Conservation (phyloP, 495 filamentous ascomycete genomes). For the Thozetella sp. region DNA sequence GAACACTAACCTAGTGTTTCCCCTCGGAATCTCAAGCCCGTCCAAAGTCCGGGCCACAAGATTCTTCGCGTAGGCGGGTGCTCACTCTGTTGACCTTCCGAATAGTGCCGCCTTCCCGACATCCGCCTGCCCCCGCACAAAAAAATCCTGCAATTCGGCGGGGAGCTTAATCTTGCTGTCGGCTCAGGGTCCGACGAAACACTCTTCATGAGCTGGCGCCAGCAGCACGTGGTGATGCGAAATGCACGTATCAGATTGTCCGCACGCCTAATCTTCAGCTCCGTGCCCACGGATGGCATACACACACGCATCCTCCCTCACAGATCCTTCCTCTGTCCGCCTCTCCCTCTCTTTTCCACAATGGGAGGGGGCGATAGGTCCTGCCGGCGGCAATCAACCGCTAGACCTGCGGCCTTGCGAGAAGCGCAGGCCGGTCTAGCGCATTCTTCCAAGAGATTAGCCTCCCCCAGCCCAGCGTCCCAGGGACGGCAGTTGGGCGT, state of each 20-base stretch:
- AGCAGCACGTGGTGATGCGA: neutral
- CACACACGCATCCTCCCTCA: neutral
- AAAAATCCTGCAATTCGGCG: neutral
- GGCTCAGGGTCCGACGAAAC: neutral
- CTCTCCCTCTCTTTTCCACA: neutral
- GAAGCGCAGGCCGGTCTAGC: neutral
- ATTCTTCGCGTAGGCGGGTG: no score
- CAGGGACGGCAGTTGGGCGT: no score
- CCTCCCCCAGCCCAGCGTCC: no score
- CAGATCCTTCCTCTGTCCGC: neutral
- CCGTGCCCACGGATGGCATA: neutral
- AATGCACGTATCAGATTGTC: slow-evolving; percentile 2
- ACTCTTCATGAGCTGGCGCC: neutral
- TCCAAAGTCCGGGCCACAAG: no score
- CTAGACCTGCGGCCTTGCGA: no score
- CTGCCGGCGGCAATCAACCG: neutral
- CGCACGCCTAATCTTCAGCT: neutral
- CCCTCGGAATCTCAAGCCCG: no score
- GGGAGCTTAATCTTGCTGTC: slow-evolving; percentile 1
- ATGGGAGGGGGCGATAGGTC: neutral
- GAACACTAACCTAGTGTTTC: no score
- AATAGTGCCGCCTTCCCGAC: neutral
- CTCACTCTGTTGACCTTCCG: no score
- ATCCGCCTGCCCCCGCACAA: neutral
- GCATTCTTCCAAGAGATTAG: neutral